Evolutionary conservation across 2,329 filamentous ascomycete genomes (phyloP).

Genomic region (Penicillium sp.): DNA sequence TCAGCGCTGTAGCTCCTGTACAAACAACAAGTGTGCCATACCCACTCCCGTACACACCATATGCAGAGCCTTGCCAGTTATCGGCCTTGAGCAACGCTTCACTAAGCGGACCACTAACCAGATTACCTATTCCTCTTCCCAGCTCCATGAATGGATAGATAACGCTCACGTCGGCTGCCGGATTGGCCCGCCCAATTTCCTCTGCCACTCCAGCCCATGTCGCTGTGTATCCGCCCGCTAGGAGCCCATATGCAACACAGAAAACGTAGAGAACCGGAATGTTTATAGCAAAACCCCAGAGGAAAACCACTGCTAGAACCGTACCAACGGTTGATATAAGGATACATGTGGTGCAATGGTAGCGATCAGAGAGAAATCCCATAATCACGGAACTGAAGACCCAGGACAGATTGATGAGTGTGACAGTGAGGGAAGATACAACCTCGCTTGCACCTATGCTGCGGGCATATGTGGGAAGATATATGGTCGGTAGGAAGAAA

Average conservation of each 20-base stretch:
- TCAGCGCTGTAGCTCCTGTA: constrained; percentile 19
- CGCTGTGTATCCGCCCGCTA: constrained; percentile 21
- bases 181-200: constrained; percentile 17
- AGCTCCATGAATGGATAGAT: constrained; percentile 26
- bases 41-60: constrained; percentile 19
- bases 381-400: constrained; percentile 40
- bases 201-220: constrained; percentile 22
- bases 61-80: constrained; percentile 9
- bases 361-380: constrained; percentile 22
- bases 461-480: constrained; percentile 32
- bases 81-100: constrained; percentile 19
- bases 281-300: constrained; percentile 19
- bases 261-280: constrained; percentile 19
- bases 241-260: constrained; percentile 18
- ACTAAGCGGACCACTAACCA: constrained; percentile 21
- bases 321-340: constrained; percentile 21
- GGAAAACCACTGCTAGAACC: constrained; percentile 18
- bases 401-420: constrained; percentile 31
- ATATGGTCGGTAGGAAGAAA: constrained; percentile 37
- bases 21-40: constrained; percentile 20
- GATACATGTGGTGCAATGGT: constrained; percentile 21
- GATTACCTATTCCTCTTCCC: constrained; percentile 22
- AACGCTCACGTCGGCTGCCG: constrained; percentile 16
- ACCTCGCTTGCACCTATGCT: constrained; percentile 22
- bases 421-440: constrained; percentile 24